A percentile compares a stretch with the other conserved stretches of the same genome.
phyloP scores from a whole-genome alignment of 768 basidiomycete species.

The Multifurca ochricompacta region DNA sequence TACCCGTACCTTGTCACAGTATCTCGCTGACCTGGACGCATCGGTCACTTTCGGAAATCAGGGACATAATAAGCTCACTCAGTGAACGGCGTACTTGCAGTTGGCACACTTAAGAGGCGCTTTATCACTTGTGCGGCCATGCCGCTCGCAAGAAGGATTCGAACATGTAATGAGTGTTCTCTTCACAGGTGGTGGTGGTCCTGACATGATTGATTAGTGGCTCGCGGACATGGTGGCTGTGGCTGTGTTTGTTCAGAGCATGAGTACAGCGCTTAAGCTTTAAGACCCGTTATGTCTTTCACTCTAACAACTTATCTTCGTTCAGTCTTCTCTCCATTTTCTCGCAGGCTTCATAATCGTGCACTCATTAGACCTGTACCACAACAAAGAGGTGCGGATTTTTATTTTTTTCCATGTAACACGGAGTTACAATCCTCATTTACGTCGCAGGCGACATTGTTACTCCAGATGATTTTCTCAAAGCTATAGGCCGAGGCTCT shows the following conservation, averaged over 20 bases:
- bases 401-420: not conserved
- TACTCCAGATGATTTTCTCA: slow-evolving; percentile 59
- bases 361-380: slow-evolving; percentile 1
- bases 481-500: slow-evolving; percentile 60
- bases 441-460: slow-evolving; percentile 37
- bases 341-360: slow-evolving; percentile 5
- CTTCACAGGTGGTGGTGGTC: slow-evolving; percentile 16
- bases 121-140: slow-evolving; percentile 6
- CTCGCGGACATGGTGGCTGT: no score
- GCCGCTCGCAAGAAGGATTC: slow-evolving; percentile 12
- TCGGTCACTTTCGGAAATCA: not conserved
- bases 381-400: not conserved
- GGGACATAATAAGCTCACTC: not conserved
- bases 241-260: not conserved
- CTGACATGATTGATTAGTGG: slow-evolving; percentile 14
- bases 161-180: slow-evolving; percentile 18
- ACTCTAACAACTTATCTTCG: not conserved
- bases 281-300: slow-evolving; percentile 7
- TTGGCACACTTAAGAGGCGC: slow-evolving; percentile 19
- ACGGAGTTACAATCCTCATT: not conserved
- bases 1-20: slow-evolving; percentile 15
- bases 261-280: not conserved
- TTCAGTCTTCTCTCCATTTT: not conserved
- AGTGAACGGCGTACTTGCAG: slow-evolving; percentile 17
- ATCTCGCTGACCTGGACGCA: slow-evolving; percentile 17